A percentile compares a stretch with the other conserved stretches of the same genome.
Conservation (phyloP, 306 rosid species). For the Oemleria cerasiformis region DNA sequence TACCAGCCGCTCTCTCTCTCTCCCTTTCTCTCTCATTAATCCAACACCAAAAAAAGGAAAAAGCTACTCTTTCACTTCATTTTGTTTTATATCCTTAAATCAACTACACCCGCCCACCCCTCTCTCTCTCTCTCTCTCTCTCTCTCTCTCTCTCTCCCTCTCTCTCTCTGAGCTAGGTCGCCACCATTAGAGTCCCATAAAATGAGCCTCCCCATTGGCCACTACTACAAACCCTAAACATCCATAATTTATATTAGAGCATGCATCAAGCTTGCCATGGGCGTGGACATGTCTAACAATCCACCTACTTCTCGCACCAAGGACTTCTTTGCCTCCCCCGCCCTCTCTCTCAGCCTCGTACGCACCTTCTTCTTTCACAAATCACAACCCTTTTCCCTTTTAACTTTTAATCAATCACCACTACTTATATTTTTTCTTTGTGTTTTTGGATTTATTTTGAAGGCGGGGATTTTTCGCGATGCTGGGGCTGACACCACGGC, state of each 20-base stretch:
- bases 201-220: conserved; percentile 26
- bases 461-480: conserved; percentile 94
- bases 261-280: conserved; percentile 45
- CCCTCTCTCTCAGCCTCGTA: conserved; percentile 97
- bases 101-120: conserved; percentile 27
- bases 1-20: conserved; percentile 49
- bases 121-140: conserved; percentile 20
- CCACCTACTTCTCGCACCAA: conserved; percentile 76
- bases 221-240: background rate
- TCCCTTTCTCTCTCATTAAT: conserved; percentile 12
- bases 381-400: background rate
- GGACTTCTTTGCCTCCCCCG: conserved; percentile 85
- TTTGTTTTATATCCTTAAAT: conserved; percentile 98
- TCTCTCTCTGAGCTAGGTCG: background rate
- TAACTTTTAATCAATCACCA: background rate
- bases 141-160: conserved; percentile 15
- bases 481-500: conserved; percentile 40
- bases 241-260: background rate
- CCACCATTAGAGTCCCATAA: conserved; percentile 27
- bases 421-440: background rate
- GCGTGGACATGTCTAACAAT: conserved; percentile 89
- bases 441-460: background rate
- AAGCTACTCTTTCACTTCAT: conserved; percentile 28
- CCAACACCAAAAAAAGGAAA: conserved; percentile 1
- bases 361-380: background rate